A percentile compares a stretch with the other conserved stretches of the same genome.
Conservation (phyloP, 768 basidiomycete species). For the Auriscalpium orientale region DNA sequence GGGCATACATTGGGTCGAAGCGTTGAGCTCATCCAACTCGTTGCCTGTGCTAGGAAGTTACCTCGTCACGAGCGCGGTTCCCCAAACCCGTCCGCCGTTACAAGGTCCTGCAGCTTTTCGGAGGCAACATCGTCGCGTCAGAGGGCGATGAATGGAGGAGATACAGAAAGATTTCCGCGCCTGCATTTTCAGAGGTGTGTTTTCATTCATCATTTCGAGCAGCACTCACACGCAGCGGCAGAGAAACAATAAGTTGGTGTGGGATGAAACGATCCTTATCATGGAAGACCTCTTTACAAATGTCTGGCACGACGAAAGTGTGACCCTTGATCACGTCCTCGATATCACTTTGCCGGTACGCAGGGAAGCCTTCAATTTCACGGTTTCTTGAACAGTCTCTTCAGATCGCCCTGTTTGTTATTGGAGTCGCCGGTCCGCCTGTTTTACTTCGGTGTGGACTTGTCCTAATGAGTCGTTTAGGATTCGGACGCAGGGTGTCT, state of each 20-base stretch:
- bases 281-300: constrained; percentile 27
- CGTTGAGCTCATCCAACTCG: background rate
- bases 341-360: constrained; percentile 49
- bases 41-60: constrained; percentile 36
- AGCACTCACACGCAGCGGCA: background rate
- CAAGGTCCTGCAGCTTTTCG: constrained; percentile 39
- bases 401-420: constrained; percentile 51
- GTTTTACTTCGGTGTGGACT: background rate
- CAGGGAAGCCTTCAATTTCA: background rate
- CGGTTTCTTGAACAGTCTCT: background rate
- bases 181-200: constrained; percentile 55
- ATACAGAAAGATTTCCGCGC: constrained; percentile 52
- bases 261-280: constrained; percentile 28
- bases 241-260: constrained; percentile 32
- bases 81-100: constrained; percentile 50
- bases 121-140: constrained; percentile 54
- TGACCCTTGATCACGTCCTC: constrained; percentile 38
- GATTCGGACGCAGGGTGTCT: constrained; percentile 44
- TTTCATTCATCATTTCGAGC: background rate
- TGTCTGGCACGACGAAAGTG: constrained; percentile 37
- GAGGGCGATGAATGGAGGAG: constrained; percentile 62
- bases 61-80: constrained; percentile 41
- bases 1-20: background rate
- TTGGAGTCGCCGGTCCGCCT: constrained; percentile 37
- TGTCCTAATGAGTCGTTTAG: background rate